Evolutionary conservation across 2,329 filamentous ascomycete species (phyloP).

Genomic region (Pseudogymnoascus pannorum): DNA sequence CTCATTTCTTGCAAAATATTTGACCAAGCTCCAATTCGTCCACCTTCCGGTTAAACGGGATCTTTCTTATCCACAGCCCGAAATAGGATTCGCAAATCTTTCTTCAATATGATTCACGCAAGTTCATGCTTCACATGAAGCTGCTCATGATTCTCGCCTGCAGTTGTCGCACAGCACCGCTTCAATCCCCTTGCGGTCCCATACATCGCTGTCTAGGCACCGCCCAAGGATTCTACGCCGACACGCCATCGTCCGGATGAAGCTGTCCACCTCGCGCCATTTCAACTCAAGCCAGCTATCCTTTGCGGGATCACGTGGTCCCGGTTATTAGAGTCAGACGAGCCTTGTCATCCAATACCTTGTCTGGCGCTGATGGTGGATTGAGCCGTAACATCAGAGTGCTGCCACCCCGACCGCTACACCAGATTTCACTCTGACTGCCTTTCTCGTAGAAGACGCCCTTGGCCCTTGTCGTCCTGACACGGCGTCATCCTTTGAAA

Average conservation of each 20-base stretch:
- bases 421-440: too few species aligned
- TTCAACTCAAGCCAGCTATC: not conserved
- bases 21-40: not conserved
- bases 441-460: too few species aligned
- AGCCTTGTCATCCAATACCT: too few species aligned
- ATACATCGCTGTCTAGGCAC: not conserved
- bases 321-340: too few species aligned
- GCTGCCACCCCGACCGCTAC: too few species aligned
- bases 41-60: not conserved
- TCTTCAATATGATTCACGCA: not conserved
- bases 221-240: not conserved
- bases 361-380: too few species aligned
- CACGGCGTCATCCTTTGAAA: too few species aligned
- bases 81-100: not conserved
- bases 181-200: not conserved
- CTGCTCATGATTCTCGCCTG: not conserved
- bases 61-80: not conserved
- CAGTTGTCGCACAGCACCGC: conserved; percentile 5
- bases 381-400: too few species aligned
- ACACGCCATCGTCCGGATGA: not conserved
- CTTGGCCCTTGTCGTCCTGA: too few species aligned
- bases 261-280: conserved; percentile 1
- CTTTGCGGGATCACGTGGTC: too few species aligned
- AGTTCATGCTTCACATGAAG: not conserved
- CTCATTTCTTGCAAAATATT: not conserved